Base-by-base conservation (phyloP, 208 protist species). In the Trypanosoma cruzi region DNA sequence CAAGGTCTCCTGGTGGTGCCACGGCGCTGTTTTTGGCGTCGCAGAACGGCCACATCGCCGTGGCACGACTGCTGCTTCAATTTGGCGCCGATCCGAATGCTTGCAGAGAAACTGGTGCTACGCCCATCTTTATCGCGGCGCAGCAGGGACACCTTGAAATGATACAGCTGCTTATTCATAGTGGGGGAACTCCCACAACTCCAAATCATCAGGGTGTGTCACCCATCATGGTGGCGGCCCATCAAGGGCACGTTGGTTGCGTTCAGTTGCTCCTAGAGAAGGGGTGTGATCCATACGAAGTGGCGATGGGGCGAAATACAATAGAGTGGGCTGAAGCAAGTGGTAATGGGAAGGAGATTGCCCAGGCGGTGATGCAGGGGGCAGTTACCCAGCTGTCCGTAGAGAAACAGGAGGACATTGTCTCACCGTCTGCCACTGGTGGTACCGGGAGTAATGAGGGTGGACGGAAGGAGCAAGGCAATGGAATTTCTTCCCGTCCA, bases 211-310 rank as follows among this genome's bases (percentile, higher is more conserved):
- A 77, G n/a, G 78, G 78, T 44, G 26, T 83, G 46, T 67, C 68
- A 6, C 78, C 78, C 29, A 61, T 83, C 37, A 83, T 83, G 78
- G 66, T 83, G 40, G 78, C 78, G 1, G 71, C 78, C 2, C 64
- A 79, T 65, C 73, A 72, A 44, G 73, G 78, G 10, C 66, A 79
- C 42, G 31, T 57, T 20, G 46, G 34, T 16, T 77, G 68, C 49
- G 68, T 78, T 6, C 22, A 37, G 42, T 16, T 58, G 32, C 46
- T 83, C 2, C 60, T 75, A 18, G 48, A 49, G 29, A 73, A 37
- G 26, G 72, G 73, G n/a, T 68, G 68, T 10, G 68, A 83, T 48
- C 59, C 60, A 24, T 44, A 62, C 52, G 37, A 56, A 31, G 48
- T 28, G 18, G 65, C 62, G 42, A 28, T 59, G 29, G 71, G 78